A percentile compares a stretch with the other conserved stretches of the same genome.
Evolutionary conservation across 345 rosid genomes (phyloP).

Genomic region (Streptanthus diversifolius): DNA sequence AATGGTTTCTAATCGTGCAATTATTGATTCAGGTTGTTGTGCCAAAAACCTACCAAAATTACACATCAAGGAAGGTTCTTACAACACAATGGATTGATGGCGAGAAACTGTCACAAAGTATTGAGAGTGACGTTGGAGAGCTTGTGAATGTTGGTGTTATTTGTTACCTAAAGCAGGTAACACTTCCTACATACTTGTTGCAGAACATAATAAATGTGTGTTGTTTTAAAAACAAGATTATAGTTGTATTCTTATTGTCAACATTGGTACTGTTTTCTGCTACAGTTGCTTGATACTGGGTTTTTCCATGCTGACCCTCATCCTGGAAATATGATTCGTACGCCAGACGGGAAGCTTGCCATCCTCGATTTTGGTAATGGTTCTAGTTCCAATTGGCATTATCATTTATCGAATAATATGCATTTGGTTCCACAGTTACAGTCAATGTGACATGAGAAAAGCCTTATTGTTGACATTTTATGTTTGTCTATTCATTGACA

Average conservation of each 20-base stretch:
- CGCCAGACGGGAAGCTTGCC: conserved; percentile 95
- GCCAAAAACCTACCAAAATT: conserved; percentile 72
- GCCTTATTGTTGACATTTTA: background rate
- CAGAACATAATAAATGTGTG: background rate
- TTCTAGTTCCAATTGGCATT: background rate
- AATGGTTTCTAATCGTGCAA: conserved; percentile 3
- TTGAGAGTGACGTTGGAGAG: conserved; percentile 91
- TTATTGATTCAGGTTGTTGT: conserved; percentile 63
- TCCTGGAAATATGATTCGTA: conserved; percentile 97
- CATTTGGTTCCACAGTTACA: background rate
- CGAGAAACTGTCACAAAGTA: conserved; percentile 91
- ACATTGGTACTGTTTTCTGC: conserved; percentile 16
- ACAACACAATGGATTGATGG: conserved; percentile 88
- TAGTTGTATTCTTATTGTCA: background rate
- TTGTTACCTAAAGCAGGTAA: conserved; percentile 96
- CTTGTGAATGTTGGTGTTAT: conserved; percentile 96
- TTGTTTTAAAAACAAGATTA: background rate
- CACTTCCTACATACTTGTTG: background rate
- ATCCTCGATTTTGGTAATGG: conserved; percentile 91
- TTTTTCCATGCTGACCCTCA: conserved; percentile 99
- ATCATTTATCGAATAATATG: background rate
- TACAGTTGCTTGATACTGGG: conserved; percentile 93
- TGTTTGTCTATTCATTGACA: conserved; percentile 19
- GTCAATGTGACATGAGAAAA: background rate
- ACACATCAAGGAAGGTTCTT: conserved; percentile 95